A percentile compares a stretch with the other conserved stretches of the same genome.
Evolutionary conservation across 495 filamentous ascomycete genomes (phyloP).

Genomic region (Aspergillus sclerotioniger): DNA sequence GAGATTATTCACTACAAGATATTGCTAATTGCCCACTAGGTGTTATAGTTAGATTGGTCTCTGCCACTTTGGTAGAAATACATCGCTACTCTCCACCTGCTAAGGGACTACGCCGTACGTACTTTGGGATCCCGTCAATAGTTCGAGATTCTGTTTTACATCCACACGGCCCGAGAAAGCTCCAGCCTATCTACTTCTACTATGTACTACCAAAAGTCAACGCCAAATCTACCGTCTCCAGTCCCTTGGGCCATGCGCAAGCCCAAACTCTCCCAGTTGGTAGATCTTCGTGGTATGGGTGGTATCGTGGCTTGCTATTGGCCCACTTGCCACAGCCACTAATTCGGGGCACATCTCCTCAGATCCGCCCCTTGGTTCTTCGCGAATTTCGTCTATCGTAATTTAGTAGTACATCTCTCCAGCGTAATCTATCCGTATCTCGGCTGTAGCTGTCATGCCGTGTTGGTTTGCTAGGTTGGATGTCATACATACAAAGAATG

Average conservation of each 20-base stretch:
- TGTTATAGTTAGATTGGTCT: neutral
- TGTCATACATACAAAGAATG: too few species aligned
- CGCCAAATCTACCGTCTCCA: slow-evolving; percentile 8
- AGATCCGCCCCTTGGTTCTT: slow-evolving; percentile 16
- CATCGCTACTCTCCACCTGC: neutral
- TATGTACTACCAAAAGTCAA: neutral
- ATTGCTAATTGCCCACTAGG: neutral
- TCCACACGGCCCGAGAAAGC: neutral
- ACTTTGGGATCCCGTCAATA: neutral
- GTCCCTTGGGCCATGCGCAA: slow-evolving; percentile 15
- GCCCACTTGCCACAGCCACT: slow-evolving; percentile 5
- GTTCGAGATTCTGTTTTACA: neutral
- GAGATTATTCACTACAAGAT: neutral
- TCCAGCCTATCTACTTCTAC: neutral
- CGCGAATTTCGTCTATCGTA: too few species aligned
- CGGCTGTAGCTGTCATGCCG: too few species aligned
- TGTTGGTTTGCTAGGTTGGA: too few species aligned
- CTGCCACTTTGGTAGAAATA: neutral
- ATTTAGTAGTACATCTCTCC: too few species aligned
- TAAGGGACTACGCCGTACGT: neutral
- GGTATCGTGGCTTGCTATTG: slow-evolving; percentile 13
- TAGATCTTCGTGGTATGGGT: slow-evolving; percentile 5
- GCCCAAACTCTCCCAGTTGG: slow-evolving; percentile 13
- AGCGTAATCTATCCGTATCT: too few species aligned
- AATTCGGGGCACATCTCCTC: slow-evolving; percentile 16